Evolutionary conservation across 1,284 basidiomycete species (phyloP).

Genomic region (Moesziomyces sp.): DNA sequence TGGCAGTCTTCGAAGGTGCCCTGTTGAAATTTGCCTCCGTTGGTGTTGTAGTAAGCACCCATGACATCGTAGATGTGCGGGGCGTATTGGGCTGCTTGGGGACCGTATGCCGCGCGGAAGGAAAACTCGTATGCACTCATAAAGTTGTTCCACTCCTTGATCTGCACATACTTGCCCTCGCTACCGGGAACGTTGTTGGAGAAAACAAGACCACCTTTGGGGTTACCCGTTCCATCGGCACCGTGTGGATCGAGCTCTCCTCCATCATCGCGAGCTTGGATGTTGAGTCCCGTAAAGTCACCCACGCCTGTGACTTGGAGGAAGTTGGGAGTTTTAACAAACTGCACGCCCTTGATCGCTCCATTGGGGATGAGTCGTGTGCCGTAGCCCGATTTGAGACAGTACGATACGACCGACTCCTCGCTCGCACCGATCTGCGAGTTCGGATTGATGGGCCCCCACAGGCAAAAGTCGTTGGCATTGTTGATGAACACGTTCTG

Average conservation of each 20-base stretch:
- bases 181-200: conserved; percentile 36
- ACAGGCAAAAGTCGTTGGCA: conserved; percentile 62
- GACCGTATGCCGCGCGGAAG: conserved; percentile 53
- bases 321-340: conserved; percentile 76
- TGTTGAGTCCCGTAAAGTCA: conserved; percentile 74
- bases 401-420: conserved; percentile 78
- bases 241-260: conserved; percentile 59
- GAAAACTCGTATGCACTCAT: conserved; percentile 49
- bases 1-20: conserved; percentile 51
- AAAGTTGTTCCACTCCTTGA: conserved; percentile 58
- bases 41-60: conserved; percentile 42
- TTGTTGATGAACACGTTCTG: conserved; percentile 65
- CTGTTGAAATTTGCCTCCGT: conserved; percentile 38
- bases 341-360: conserved; percentile 78
- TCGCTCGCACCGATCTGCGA: conserved; percentile 64
- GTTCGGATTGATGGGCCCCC: conserved; percentile 46
- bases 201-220: conserved; percentile 51
- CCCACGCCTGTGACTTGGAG: conserved; percentile 77
- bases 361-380: conserved; percentile 81
- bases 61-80: conserved; percentile 56
- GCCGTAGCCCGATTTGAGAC: conserved; percentile 70
- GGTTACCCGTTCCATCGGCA: conserved; percentile 52
- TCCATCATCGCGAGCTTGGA: conserved; percentile 36
- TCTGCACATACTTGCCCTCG: conserved; percentile 42
- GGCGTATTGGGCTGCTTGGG: conserved; percentile 40